Conservation (phyloP, 345 rosid species). For the Atalantia buxifolia region DNA sequence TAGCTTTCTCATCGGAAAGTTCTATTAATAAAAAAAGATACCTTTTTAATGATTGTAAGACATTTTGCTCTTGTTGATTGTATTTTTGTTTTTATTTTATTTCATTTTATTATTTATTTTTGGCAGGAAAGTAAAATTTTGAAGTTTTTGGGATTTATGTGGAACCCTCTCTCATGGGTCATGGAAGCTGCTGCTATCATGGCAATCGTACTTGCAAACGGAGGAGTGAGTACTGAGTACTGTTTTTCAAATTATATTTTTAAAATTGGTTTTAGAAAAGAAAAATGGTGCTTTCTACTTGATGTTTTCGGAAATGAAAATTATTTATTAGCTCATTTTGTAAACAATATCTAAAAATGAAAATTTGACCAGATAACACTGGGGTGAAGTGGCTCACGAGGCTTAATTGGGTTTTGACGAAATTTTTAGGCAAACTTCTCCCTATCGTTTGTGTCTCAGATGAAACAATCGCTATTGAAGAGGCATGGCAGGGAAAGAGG, state of each 20-base stretch:
- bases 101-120: neutral
- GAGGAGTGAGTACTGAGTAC: constrained; percentile 41
- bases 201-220: constrained; percentile 73
- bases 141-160: constrained; percentile 70
- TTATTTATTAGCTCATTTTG: no score
- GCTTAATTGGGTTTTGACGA: no score
- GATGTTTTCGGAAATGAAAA: no score
- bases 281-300: neutral
- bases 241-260: neutral
- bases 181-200: constrained; percentile 75
- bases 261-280: neutral
- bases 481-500: constrained; percentile 4
- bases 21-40: no score
- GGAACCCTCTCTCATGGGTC: constrained; percentile 77
- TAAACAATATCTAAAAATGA: no score
- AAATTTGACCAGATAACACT: no score
- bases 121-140: constrained; percentile 55
- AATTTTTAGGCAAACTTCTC: no score
- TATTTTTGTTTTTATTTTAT: neutral
- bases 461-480: neutral
- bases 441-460: neutral
- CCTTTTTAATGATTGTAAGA: neutral
- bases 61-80: neutral
- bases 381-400: no score
- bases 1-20: neutral